These are phyloP conservation scores for Penicillium macrosclerotiorum DNA, from an alignment of 495 filamentous ascomycete genomes.

Conservation along the genomic window DNA sequence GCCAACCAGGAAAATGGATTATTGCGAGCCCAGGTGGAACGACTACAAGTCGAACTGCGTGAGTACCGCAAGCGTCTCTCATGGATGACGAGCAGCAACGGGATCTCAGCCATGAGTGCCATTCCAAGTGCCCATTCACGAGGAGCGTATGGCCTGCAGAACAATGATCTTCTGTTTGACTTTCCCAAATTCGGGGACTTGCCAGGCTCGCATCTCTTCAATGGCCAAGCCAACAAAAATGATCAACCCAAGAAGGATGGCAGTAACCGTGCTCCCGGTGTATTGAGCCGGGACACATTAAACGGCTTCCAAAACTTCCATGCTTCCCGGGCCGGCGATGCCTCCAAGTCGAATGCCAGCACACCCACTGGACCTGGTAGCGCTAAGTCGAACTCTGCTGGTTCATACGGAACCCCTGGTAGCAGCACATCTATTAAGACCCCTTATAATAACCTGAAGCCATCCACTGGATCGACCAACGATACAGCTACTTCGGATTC, in stretches of 20 bases:
- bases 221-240: conserved; percentile 34
- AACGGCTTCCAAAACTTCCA: no score
- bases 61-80: conserved; percentile 88
- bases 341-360: conserved; percentile 12
- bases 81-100: conserved; percentile 47
- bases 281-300: conserved; percentile 28
- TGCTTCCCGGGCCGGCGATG: no score
- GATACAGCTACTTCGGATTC: conserved; percentile 52
- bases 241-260: conserved; percentile 31
- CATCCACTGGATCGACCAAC: conserved; percentile 28
- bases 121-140: conserved; percentile 35
- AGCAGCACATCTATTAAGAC: conserved; percentile 14
- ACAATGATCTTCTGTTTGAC: conserved; percentile 87
- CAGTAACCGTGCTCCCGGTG: conserved; percentile 31
- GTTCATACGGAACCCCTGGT: conserved; percentile 1
- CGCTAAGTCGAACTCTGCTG: conserved; percentile 3
- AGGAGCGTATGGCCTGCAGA: conserved; percentile 53
- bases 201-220: conserved; percentile 61
- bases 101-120: conserved; percentile 49
- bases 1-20: conserved; percentile 84
- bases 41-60: conserved; percentile 77
- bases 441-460: conserved; percentile 21
- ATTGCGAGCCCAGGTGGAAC: conserved; percentile 81
- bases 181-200: conserved; percentile 89
- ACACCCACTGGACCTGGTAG: conserved; percentile 5